Evolutionary conservation across 768 basidiomycete genomes (phyloP), one percentile per base, ranked within the genome.

Genomic region (Phlebiopsis gigantea): DNA sequence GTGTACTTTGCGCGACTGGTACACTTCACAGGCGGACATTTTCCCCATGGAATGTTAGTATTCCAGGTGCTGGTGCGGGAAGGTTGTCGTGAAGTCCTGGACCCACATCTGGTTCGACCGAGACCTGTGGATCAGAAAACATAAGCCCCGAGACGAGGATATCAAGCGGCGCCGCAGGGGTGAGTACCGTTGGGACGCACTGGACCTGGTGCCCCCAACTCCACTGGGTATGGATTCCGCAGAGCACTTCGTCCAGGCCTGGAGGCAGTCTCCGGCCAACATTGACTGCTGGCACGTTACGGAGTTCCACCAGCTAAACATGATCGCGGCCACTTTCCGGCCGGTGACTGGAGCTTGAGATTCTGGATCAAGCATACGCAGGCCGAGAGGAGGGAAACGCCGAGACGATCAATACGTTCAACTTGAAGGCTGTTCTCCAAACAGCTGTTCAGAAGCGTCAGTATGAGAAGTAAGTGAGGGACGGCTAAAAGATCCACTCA

Each of bases 81-180:
- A 22, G 15, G 30, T 21, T 5, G 31, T 8, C 15, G 41, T 50
- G 3, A 42, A 57, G 24, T 10, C 48, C 2, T 24, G 56, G 4
- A 42, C 51, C 50, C 56, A 57, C 56, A 52, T 57, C 41, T 57
- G 48, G 56, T 57, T 51, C 28, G 56, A 57, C 49, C 52, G 56
- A 48, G 41, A 45, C 28, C 41, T 56, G 5, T 56, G 55, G 55
- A 56, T 56, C 31, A 29, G 22, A 17, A 48, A 24, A 17, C 55
- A 56, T 30, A 28, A 46, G 44, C 53, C 53, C 9, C 53, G 43
- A n/a, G 52, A 51, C 21, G 34, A 34, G 9, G 49, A 51, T 28
- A 7, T 41, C 19, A 30, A 34, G 12, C 4, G 29, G 52, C 22
- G 39, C 14, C 17, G 51, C 6, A 25, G 8, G 22, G 2, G 19